These are phyloP conservation scores for Petunia axillaris DNA, from an alignment of 257 asterid species.

Conservation along the genomic window DNA sequence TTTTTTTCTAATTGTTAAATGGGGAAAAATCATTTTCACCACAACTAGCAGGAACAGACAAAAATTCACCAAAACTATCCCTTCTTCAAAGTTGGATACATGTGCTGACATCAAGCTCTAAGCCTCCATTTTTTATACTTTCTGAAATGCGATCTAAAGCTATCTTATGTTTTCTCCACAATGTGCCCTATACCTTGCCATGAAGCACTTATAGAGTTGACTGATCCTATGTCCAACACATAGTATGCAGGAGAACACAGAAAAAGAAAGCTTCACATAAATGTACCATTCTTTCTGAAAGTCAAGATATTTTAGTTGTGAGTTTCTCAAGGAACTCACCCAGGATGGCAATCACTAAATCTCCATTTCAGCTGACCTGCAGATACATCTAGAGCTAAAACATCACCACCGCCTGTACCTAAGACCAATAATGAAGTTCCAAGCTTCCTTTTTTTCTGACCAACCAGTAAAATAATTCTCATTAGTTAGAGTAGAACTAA, in stretches of 20 bases:
- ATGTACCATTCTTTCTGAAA: background rate
- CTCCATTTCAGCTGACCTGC: conserved; percentile 94
- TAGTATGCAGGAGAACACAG: background rate
- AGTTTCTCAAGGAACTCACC: conserved; percentile 50
- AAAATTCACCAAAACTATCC: background rate
- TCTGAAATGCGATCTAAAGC: background rate
- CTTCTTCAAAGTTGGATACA: background rate
- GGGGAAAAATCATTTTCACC: background rate
- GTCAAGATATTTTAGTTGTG: background rate
- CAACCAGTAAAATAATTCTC: conserved; percentile 1
- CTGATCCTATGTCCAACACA: background rate
- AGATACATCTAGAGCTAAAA: conserved; percentile 79
- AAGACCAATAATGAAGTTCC: conserved; percentile 70
- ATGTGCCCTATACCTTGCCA: background rate
- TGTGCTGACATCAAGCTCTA: conserved; percentile 8
- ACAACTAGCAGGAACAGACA: background rate
- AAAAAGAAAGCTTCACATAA: background rate
- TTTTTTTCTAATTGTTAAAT: too few species aligned
- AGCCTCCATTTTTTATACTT: background rate
- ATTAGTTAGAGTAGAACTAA: background rate
- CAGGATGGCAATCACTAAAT: conserved; percentile 83
- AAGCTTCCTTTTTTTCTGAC: conserved; percentile 86
- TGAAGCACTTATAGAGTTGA: background rate
- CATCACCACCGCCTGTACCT: conserved; percentile 97
- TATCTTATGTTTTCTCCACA: background rate